Evolutionary conservation across 2,329 filamentous ascomycete genomes (phyloP), one percentile per base, ranked within the genome.

Genomic region (Aspergillus sergii): DNA sequence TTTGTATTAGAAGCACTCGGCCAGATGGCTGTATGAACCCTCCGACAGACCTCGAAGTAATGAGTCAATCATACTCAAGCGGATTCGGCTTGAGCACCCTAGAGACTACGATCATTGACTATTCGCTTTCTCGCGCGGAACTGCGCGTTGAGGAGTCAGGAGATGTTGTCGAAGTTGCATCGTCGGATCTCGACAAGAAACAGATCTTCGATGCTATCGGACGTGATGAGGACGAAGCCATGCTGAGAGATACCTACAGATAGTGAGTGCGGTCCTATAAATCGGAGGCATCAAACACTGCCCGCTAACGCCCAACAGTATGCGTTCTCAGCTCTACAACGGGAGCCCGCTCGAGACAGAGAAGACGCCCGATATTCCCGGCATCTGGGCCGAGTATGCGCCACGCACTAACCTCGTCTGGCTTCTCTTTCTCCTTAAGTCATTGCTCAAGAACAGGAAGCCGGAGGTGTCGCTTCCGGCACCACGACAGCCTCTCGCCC

Each of bases 101-200:
- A 4, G 85, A 88, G 67, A 86, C 86, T 1, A 89, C 88, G 0
- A 82, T 90, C 28, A 90, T 90, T 67, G 88, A 90, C 73, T 90
- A 90, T 73, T 89, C 88, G 1, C 82, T 90, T 41, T 89, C 87
- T 1, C 84, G 88, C n/a, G 86, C 86, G 2, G 80, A 83, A 28
- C 77, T 89, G 62, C 58, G 69, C 9, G 51, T 66, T 11, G 68
- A 74, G 53, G 69, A 73, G 16, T 46, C 66, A 0, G 62, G 70
- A 41, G 65, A 69, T n/a, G 56, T 65, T 16, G 69, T 71, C 2
- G 73, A 77, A 32, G 69, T 79, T 30, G 77, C 78, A 14, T 80
- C 77, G 11, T 78, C 78, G 0, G 78, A 81, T 66, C 68, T 81
- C 36, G 79, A 81, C 48, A 79, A 78, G 61, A 80, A 79, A 66